These are phyloP conservation scores for Pythium plurisporium DNA, from an alignment of 352 stramenopile species.

Conservation along the genomic window DNA sequence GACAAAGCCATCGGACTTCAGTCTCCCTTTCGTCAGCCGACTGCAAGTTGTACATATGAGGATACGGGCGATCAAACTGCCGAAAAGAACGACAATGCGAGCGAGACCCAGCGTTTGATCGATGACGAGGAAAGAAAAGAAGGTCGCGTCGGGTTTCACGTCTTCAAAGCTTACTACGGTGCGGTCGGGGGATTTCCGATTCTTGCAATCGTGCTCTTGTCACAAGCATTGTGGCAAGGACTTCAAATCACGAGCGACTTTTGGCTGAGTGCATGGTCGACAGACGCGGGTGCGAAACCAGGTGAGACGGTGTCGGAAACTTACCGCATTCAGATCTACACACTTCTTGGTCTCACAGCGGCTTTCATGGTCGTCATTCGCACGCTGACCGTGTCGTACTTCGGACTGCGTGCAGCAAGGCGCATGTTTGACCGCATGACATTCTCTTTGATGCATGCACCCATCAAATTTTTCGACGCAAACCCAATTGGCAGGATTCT, in stretches of 20 bases:
- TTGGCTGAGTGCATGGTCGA: slow-evolving; percentile 88
- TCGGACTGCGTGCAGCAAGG: slow-evolving; percentile 10
- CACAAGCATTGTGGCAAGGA: slow-evolving; percentile 71
- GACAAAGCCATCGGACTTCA: slow-evolving; percentile 2
- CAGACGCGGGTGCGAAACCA: background rate
- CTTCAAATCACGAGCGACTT: slow-evolving; percentile 85
- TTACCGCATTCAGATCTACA: slow-evolving; percentile 8
- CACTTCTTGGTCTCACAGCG: slow-evolving; percentile 6
- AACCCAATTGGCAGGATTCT: slow-evolving; percentile 85
- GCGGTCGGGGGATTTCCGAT: slow-evolving; percentile 38
- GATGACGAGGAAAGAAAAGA: slow-evolving; percentile 23
- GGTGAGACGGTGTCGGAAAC: background rate
- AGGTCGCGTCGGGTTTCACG: slow-evolving; percentile 27
- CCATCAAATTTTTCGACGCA: slow-evolving; percentile 88
- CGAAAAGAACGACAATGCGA: background rate
- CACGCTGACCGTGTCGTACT: slow-evolving; percentile 3
- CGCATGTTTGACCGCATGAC: slow-evolving; percentile 83
- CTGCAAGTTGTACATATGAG: background rate
- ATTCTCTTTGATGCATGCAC: slow-evolving; percentile 70
- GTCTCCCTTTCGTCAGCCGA: background rate
- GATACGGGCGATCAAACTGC: background rate
- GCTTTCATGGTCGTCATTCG: slow-evolving; percentile 11
- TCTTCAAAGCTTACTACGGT: slow-evolving; percentile 35
- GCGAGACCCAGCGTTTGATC: slow-evolving; percentile 10
- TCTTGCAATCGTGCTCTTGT: slow-evolving; percentile 32